Evolutionary conservation across 2,329 filamentous ascomycete genomes (phyloP), one percentile per base, ranked within the genome.

Genomic region (Ceratocystis smalleyi): DNA sequence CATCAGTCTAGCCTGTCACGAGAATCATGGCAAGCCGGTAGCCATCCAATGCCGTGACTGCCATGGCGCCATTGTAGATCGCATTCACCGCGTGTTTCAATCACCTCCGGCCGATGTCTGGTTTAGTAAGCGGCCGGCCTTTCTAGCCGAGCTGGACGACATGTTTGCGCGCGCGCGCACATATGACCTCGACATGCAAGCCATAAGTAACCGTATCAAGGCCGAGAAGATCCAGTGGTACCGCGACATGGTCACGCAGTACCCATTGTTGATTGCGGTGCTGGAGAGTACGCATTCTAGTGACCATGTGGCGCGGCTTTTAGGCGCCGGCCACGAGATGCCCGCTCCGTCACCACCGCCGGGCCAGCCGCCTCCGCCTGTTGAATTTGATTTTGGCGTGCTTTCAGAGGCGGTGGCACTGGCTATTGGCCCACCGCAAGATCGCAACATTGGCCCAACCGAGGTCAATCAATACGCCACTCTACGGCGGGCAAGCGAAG

Each of bases 161-260:
- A 69, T 81, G 57, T 78, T 83, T 67, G 71, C 77, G 4, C 77
- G 78, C 61, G 79, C 77, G 62, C 77, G 75, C 68, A 72, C 74
- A 17, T 72, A 75, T 67, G 75, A 75, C 55, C 69, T 74, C n/a
- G 74, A 75, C 62, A 71, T 82, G 12, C 72, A 74, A 51, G 72
- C 70, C 19, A 76, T 83, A 49, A 80, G 83, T 68, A 74, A 75
- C 24, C 76, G 77, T 66, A 77, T 83, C 68, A 73, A 74, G 8
- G 75, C 75, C 32, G 80, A 82, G 69, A 81, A 80, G 69, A 75
- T 76, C 66, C 75, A 75, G 10, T 83, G 81, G 80, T 80, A 81
- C 65, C 75, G 77, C 64, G 77, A 74, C 71, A 74, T 76, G 2
- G 67, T 77, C 57, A 71, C 74, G n/a, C 72, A 69, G 64, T 72